Evolutionary conservation across 75 land plant species (phyloP), one percentile per base, ranked within the genome.

Genomic region (Cryptomeria japonica): DNA sequence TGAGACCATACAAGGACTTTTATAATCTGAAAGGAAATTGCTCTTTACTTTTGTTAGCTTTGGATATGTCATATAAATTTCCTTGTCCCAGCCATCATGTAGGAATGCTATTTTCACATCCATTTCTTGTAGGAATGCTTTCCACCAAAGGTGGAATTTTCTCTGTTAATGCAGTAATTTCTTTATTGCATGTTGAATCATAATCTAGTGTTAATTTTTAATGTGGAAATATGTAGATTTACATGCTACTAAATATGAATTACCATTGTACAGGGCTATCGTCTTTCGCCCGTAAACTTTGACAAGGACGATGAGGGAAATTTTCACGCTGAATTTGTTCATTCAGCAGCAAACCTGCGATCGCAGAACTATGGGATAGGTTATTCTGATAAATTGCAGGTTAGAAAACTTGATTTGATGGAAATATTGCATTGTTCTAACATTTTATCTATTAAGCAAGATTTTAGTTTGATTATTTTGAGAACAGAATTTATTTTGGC

Each of bases 331-430:
- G 93, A 93, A 42, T 93, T 93, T 87, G 92, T 93, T 19, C 89
- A 90, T 32, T 86, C 93, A 72, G 90, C 93, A 86, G 90, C 93
- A 61, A 93, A 89, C 75, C 64, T 93, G 75, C 90, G 93, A 61
- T 90, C 93, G 31, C 88, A 88, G 38, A 93, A 93, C 77, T 93
- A 93, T 91, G 93, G 93, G 31, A 93, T 93, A 56, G 88, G 91
- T 36, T 56, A 56, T 82, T 85, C 90, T 16, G 88, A 89, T 87
- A 91, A 88, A 70, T 55, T 93, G 61, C 93, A 93, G 93, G 93
- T 91, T 14, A 28, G 72, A 38, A 75, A 47, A 25, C 88, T 37
- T 78, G 4, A 18, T 42, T 42, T 11, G 73, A 32, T 38, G 1
- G 36, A 31, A 55, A 14, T 85, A 36, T 22, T 37, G 25, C 31